Conservation (phyloP, 2,329 filamentous ascomycete genomes). For the Alternaria rosae region DNA sequence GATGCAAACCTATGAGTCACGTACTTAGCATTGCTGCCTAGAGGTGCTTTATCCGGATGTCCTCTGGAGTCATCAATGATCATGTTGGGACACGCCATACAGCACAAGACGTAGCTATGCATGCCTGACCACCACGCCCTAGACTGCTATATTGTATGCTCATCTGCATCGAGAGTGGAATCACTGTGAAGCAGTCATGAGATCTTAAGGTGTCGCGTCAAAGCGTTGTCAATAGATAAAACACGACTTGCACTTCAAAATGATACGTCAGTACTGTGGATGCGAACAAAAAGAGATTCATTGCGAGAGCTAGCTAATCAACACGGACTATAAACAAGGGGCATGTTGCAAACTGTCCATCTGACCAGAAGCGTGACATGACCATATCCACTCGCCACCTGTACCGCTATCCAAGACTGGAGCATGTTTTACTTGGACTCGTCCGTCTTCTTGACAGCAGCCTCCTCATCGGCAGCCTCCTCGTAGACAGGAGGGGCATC, state of each 20-base stretch:
- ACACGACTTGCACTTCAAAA: neutral
- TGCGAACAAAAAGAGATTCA: slow-evolving; percentile 13
- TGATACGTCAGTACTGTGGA: fast-evolving
- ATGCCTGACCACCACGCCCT: too few relatives aligned
- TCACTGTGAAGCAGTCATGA: neutral
- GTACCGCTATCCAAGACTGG: neutral
- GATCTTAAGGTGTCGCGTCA: fast-evolving
- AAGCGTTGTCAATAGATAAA: neutral
- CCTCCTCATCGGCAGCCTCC: slow-evolving; percentile 43
- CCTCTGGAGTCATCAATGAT: neutral
- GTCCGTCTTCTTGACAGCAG: slow-evolving; percentile 22
- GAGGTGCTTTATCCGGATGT: neutral
- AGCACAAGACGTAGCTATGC: too few relatives aligned
- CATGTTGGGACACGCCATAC: neutral
- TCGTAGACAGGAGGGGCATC: slow-evolving; percentile 51
- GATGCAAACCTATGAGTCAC: neutral
- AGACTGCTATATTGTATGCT: too few relatives aligned
- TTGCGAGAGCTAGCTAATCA: slow-evolving; percentile 6
- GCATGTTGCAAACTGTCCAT: slow-evolving; percentile 3
- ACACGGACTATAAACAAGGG: slow-evolving; percentile 1
- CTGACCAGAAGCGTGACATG: neutral
- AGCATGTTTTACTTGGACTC: slow-evolving; percentile 28
- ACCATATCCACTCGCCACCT: slow-evolving; percentile 2
- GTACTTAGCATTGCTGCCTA: neutral
- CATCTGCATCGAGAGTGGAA: neutral